Evolutionary conservation across 1,284 basidiomycete species (phyloP), one percentile per base, ranked within the genome.

Genomic region (Xanthoconium separans): DNA sequence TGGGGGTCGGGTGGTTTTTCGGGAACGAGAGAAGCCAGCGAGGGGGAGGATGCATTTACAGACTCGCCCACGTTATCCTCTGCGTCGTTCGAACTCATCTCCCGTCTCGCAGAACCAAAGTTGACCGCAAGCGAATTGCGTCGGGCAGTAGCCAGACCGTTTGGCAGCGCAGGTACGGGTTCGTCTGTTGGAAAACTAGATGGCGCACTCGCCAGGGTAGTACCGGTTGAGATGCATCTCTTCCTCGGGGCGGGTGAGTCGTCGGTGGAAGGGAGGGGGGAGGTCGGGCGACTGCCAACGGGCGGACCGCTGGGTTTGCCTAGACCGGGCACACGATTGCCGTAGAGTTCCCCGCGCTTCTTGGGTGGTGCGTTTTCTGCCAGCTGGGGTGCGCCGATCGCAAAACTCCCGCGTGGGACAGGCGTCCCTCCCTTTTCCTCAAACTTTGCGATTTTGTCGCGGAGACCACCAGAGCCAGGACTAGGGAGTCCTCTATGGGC

Each of bases 391-490:
- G 80, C 80, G n/a, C 84, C 84, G 59, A 88, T 72, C 13, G 80
- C 87, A 68, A 90, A 89, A 56, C 84, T 83, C 7, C 84, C 84
- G 47, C 85, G 76, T n/a, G 88, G 89, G 41, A 82, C 81, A 20
- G 88, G 87, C 1, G 85, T 75, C 18, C 83, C 85, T 45, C 89
- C 89, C 65, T 88, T 85, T 70, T 77, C 77, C 72, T 91, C 89
- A 56, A 91, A 90, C 60, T 79, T 83, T 33, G 88, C 87, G 59
- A 90, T 90, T 72, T 82, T 89, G 68, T 86, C 87, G 24, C 79
- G 80, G 12, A 90, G 71, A 30, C 74, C 77, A 50, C 76, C 75
- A 18, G 68, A 59, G 33, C 62, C 61, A 10, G 62, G 53, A 52
- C 63, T 57, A 39, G 69, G 59, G 51, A 67, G 47, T 44, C 61